A percentile compares a stretch with the other conserved stretches of the same genome.
Evolutionary conservation across 257 asterid genomes (phyloP).

Genomic region (Coffea canephora): DNA sequence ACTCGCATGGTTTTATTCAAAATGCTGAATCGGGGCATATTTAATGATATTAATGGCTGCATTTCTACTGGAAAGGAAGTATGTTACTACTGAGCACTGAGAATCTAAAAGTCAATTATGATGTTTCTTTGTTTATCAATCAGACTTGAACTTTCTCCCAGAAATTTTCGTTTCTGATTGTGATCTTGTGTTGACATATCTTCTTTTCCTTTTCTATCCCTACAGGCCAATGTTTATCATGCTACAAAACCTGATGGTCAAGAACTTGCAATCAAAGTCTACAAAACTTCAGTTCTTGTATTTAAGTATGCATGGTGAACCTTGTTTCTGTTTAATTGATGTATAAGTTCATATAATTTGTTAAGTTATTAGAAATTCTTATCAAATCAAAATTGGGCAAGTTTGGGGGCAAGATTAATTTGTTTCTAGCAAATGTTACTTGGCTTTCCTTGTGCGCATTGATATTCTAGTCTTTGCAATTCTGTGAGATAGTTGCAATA

Average conservation of each 20-base stretch:
- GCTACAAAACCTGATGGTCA: slow-evolving; percentile 82
- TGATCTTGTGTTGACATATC: slow-evolving; percentile 11
- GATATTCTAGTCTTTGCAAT: neutral
- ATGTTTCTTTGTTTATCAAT: slow-evolving; percentile 4
- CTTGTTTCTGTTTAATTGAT: slow-evolving; percentile 17
- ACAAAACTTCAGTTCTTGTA: slow-evolving; percentile 89
- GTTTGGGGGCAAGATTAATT: neutral
- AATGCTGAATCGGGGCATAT: slow-evolving; percentile 80
- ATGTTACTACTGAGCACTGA: slow-evolving; percentile 14
- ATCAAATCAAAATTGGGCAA: neutral
- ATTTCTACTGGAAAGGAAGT: slow-evolving; percentile 99
- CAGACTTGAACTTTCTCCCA: neutral
- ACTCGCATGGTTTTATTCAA: slow-evolving; percentile 95
- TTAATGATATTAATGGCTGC: slow-evolving; percentile 91
- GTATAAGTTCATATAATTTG: neutral
- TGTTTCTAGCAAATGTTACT: neutral
- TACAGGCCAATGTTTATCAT: slow-evolving; percentile 97
- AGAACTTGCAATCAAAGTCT: slow-evolving; percentile 89
- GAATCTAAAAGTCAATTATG: neutral
- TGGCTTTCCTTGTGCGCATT: neutral
- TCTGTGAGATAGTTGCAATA: neutral
- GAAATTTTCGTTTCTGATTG: neutral
- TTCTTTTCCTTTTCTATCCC: slow-evolving; percentile 1
- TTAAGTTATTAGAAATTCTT: neutral
- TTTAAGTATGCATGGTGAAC: slow-evolving; percentile 62